Conservation (phyloP, 805 yeast species). For the Candida ulmi region DNA sequence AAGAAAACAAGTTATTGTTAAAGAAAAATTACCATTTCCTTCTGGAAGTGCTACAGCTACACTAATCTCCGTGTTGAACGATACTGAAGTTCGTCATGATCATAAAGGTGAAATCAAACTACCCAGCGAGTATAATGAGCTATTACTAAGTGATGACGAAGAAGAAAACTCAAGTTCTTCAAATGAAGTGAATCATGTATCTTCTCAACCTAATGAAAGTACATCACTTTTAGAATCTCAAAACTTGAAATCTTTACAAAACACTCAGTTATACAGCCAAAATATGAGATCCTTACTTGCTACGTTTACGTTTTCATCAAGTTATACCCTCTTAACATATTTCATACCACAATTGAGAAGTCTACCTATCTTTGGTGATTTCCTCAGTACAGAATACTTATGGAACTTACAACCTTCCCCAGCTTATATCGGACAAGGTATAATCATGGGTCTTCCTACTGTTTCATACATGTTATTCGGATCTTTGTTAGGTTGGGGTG, state of each 20-base stretch:
- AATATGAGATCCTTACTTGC: conserved; percentile 54
- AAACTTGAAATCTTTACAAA: conserved; percentile 21
- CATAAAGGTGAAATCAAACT: conserved; percentile 3
- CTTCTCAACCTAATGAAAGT: conserved; percentile 5
- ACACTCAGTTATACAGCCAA: conserved; percentile 34
- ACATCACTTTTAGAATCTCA: conserved; percentile 26
- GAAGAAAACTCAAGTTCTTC: conserved; percentile 11
- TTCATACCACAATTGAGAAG: conserved; percentile 63
- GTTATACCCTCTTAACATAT: conserved; percentile 66
- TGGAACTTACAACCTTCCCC: conserved; percentile 97
- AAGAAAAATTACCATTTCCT: conserved; percentile 86
- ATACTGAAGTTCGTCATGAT: conserved; percentile 41
- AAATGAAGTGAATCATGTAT: conserved; percentile 2
- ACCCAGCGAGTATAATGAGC: conserved; percentile 12
- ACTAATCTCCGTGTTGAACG: conserved; percentile 79
- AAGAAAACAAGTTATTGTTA: conserved; percentile 79
- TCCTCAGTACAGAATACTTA: conserved; percentile 55
- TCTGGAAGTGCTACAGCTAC: conserved; percentile 97
- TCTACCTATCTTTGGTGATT: conserved; percentile 71
- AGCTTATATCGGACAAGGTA: conserved; percentile 96
- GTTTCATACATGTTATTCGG: conserved; percentile 90
- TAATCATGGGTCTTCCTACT: conserved; percentile 93
- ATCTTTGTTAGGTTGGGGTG: conserved; percentile 85
- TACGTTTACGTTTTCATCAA: conserved; percentile 66
- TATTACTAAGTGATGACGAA: conserved; percentile 11